Conservation (phyloP, 2,329 filamentous ascomycete species). For the Sporothrix inflata region DNA sequence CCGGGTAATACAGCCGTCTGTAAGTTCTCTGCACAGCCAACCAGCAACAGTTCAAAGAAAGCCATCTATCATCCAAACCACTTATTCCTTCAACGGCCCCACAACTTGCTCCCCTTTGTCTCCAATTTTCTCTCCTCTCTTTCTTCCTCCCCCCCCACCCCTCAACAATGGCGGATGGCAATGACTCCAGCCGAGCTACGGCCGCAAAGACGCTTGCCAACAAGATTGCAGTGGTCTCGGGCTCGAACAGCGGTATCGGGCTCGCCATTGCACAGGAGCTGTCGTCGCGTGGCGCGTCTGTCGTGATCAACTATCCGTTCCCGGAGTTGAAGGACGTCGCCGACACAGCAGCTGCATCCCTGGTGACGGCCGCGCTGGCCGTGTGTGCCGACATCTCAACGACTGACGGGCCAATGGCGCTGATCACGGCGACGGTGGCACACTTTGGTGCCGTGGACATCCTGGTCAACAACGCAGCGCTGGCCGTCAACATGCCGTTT, state of each 20-base stretch:
- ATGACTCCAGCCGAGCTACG: neutral
- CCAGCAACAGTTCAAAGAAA: neutral
- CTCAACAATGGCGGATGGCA: neutral
- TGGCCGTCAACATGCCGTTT: constrained; percentile 42
- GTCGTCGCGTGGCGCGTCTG: constrained; percentile 49
- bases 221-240: constrained; percentile 58
- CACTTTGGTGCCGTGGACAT: constrained; percentile 29
- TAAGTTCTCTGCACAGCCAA: neutral
- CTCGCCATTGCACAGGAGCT: constrained; percentile 50
- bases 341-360: constrained; percentile 37
- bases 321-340: constrained; percentile 38
- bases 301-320: constrained; percentile 55
- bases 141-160: neutral
- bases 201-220: constrained; percentile 32
- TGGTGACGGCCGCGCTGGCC: constrained; percentile 42
- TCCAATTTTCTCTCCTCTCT: neutral
- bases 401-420: constrained; percentile 41
- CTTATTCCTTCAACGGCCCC: neutral
- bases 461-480: constrained; percentile 37
- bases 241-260: constrained; percentile 50
- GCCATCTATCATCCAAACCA: neutral
- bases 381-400: constrained; percentile 50
- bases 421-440: constrained; percentile 44
- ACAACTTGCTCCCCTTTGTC: neutral
- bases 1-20: too few relatives aligned